A percentile compares a stretch with the other conserved stretches of the same genome.
These are phyloP conservation scores for Seiridium unicorne DNA, from an alignment of 2,329 filamentous ascomycete genomes.

Conservation along the genomic window DNA sequence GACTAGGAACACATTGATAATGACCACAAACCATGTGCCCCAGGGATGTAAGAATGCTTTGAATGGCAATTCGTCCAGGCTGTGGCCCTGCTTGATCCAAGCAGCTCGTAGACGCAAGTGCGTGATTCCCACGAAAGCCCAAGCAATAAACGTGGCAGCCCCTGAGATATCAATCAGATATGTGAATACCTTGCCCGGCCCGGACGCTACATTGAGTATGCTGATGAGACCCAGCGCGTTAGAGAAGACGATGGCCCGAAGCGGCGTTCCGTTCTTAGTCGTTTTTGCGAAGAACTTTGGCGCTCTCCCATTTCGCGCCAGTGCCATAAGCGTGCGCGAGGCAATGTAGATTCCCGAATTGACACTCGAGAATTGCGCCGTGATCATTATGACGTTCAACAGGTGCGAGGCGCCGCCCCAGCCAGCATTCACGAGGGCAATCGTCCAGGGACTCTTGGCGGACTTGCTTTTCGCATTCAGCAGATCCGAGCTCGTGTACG, in stretches of 20 bases:
- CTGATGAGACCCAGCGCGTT: constrained; percentile 27
- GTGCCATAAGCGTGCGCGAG: constrained; percentile 27
- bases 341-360: constrained; percentile 38
- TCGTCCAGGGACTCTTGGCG: constrained; percentile 28
- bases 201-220: constrained; percentile 28
- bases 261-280: constrained; percentile 23
- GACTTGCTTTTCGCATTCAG: constrained; percentile 28
- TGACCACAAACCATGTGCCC: constrained; percentile 23
- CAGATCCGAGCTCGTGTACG: constrained; percentile 31
- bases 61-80: constrained; percentile 21
- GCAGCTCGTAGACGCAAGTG: constrained; percentile 25
- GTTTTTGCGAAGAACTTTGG: constrained; percentile 25
- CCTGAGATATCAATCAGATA: constrained; percentile 26
- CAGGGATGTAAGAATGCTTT: constrained; percentile 20
- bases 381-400: constrained; percentile 32
- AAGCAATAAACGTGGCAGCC: constrained; percentile 26
- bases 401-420: constrained; percentile 25
- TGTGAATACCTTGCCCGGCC: constrained; percentile 26
- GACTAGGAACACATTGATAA: constrained; percentile 25
- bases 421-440: constrained; percentile 26
- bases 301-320: constrained; percentile 23
- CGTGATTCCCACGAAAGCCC: constrained; percentile 29
- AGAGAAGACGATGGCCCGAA: constrained; percentile 26
- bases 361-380: constrained; percentile 30
- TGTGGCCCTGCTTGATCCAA: constrained; percentile 23